Evolutionary conservation across 2,329 filamentous ascomycete species (phyloP), one percentile per base, ranked within the genome.

Genomic region (Xylaria digitata): DNA sequence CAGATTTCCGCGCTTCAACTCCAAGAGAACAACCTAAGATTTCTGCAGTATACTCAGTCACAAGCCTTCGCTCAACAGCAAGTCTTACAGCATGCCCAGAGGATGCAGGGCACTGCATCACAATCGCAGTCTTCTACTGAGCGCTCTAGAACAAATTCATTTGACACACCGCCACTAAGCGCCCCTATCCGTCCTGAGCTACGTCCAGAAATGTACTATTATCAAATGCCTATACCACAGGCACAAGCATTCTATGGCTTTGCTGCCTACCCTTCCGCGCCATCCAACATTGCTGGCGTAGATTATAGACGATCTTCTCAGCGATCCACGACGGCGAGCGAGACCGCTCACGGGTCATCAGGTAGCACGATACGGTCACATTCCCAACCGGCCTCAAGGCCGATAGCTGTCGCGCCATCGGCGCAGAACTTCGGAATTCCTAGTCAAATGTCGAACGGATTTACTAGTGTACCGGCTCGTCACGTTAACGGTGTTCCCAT

Each of bases 341-440:
- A 89, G 42, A 76, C 82, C 15, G 82, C 82, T 9, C 74, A 79
- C 19, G 78, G 81, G 43, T 78, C 82, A 58, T 82, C 86, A 30
- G 85, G 81, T 62, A 86, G 87, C 71, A 81, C 86, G n/a, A 76
- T 89, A 67, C 83, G 88, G 69, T 90, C 88, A 30, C 88, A 90
- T 74, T 90, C 88, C n/a, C 88, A 90, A 74, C 88, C 88, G 26
- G 87, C 88, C 2, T 84, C 86, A 40, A 81, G 86, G 37, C 74
- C 80, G 2, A 76, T 80, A 71, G 67, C 70, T 72, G 77, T 53
- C 68, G 78, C 72, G 37, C 81, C 72, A 66, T 74, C 63, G 66
- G 63, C 64, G 69, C 78, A 73, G 61, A 73, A 66, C 40, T 76
- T 78, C 64, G 75, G 71, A 9, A 71, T 75, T 64, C 62, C 74